Evolutionary conservation across 495 filamentous ascomycete species (phyloP), one percentile per base, ranked within the genome.

Genomic region (Aspergillus sclerotiicarbonarius): DNA sequence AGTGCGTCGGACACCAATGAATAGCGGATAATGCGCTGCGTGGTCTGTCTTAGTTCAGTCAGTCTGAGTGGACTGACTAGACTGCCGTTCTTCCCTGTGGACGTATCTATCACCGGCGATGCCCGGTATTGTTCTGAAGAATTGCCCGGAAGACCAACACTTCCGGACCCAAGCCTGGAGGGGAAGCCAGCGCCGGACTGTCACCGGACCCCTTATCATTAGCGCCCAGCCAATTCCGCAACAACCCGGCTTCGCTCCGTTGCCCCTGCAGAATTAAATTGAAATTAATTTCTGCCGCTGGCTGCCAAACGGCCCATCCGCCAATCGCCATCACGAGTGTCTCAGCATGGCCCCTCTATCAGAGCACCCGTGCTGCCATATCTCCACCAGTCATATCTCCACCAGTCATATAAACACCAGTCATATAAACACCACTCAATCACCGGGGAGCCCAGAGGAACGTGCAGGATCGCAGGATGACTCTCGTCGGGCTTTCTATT

Each of bases 301-400:
- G 0, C 47, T 50, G 8, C 10, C 47, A 31, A 32, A 16, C 15
- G 5, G 3, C 21, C 31, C 12, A 6, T 30, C 15, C 47, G 13
- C 47, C 47, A 50, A 50, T 50, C 47, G 31, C 31, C 8, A 15
- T 18, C 25, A 32, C 25, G 47, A 50, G 31, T 32, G 47, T 16
- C 47, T 16, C 47, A 25, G 47, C 47, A 50, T 50, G 47, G 25
- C 31, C 20, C 47, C 31, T 16, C 15, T 30, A 6, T 16, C 47
- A 18, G 31, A 32, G 13, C 47, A 16, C 31, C 47, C 29, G 29
- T 50, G 29, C 16, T 31, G 25, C 29, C 13, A n/a, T 16, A 32
- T 25, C 47, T 50, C 47, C 47, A 50, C 47, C 47, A 31, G 25
- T n/a, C n/a, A n/a, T n/a, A n/a, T n/a, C n/a, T n/a, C n/a, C n/a